These are phyloP conservation scores for Penicillium silybi DNA, from an alignment of 495 filamentous ascomycete species.

Conservation along the genomic window DNA sequence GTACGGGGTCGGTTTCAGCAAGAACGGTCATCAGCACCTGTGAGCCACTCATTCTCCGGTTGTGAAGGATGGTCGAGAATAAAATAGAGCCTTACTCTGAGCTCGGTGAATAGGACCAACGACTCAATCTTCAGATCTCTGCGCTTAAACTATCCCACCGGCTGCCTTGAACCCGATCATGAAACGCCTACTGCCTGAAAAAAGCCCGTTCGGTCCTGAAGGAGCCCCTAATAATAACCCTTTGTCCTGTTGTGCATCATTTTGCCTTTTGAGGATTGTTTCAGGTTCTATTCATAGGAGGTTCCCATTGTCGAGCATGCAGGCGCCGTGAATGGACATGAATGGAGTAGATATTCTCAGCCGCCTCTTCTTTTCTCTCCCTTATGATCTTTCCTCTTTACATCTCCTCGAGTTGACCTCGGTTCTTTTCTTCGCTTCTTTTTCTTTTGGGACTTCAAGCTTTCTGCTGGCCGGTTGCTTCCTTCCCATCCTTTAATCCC, in stretches of 20 bases:
- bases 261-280: constrained; percentile 1
- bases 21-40: not conserved
- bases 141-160: constrained; percentile 4
- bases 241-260: not conserved
- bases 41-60: constrained; percentile 8
- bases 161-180: not conserved
- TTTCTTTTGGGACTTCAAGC: constrained; percentile 15
- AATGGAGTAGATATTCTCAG: constrained; percentile 4
- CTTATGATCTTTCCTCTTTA: constrained; percentile 20
- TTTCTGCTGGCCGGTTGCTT: constrained; percentile 38
- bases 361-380: constrained; percentile 17
- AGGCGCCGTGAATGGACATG: constrained; percentile 4
- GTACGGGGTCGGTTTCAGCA: constrained; percentile 12
- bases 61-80: not conserved
- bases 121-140: not conserved
- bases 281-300: constrained; percentile 8
- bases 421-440: constrained; percentile 24
- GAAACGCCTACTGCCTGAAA: constrained; percentile 10
- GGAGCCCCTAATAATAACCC: not conserved
- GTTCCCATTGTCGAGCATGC: not conserved
- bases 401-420: constrained; percentile 21
- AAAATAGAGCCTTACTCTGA: not conserved
- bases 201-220: not conserved
- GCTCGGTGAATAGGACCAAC: not conserved
- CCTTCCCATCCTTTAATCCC: constrained; percentile 34